These are phyloP conservation scores for Pythium phragmitis DNA, from an alignment of 352 stramenopile species.

Conservation along the genomic window DNA sequence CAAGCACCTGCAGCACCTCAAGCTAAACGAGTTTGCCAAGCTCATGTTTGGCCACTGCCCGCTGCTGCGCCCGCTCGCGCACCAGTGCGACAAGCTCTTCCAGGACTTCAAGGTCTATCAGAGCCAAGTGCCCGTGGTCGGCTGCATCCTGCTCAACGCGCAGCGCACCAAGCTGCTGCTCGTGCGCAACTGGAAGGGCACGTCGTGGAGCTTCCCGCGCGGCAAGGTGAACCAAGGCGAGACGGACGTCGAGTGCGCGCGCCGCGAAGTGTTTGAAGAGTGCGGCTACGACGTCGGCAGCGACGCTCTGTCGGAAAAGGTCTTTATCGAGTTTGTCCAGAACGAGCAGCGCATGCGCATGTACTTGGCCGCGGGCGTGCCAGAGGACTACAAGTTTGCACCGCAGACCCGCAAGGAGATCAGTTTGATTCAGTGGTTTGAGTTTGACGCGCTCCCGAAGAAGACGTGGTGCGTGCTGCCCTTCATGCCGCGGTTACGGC, in stretches of 20 bases:
- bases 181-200: constrained; percentile 91
- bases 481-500: constrained; percentile 88
- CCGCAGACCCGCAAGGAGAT: constrained; percentile 96
- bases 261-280: constrained; percentile 92
- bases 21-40: constrained; percentile 93
- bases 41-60: constrained; percentile 92
- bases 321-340: constrained; percentile 83
- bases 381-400: constrained; percentile 90
- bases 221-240: constrained; percentile 95
- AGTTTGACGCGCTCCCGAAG: constrained; percentile 88
- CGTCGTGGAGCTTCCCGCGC: constrained; percentile 89
- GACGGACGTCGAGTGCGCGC: constrained; percentile 83
- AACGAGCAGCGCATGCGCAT: constrained; percentile 91
- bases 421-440: constrained; percentile 90
- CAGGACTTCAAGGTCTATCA: constrained; percentile 94
- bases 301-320: constrained; percentile 70
- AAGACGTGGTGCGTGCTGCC: constrained; percentile 94
- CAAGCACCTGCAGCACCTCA: constrained; percentile 85
- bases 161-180: constrained; percentile 87
- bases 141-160: constrained; percentile 91
- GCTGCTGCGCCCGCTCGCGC: constrained; percentile 79
- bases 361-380: constrained; percentile 91
- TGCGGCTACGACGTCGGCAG: constrained; percentile 86
- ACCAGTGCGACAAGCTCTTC: constrained; percentile 92
- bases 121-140: constrained; percentile 92